Base-by-base conservation (phyloP, 2,329 filamentous ascomycete species). In the Fusarium sulawesiense region DNA sequence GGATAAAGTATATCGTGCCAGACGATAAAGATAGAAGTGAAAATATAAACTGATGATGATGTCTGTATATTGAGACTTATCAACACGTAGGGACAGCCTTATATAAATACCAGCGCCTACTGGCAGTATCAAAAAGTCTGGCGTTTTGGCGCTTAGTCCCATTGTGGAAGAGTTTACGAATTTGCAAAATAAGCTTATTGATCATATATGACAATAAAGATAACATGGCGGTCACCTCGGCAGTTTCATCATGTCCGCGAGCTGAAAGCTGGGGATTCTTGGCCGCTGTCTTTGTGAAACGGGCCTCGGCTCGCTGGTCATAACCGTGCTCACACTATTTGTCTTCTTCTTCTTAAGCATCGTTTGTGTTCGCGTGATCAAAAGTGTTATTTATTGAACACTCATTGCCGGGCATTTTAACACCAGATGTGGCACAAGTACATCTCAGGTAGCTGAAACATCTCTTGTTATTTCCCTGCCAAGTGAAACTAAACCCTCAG, bases 71-170 rank as follows among this genome's bases (percentile, higher is more conserved):
- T 11, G n/a, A 8, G 46, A 48, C 3, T 12, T 21, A 1, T 16
- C 8, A 30, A 21, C 9, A 21, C 6, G 7, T 30, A 4, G 13
- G 3, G 27, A 12, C n/a, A 21, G 3, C 13, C 13, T 48, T 48
- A 32, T 32, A 48, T 48, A 48, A 9, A 30, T 30, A 48, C 11
- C 2, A 16, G 27, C 1, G 6, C 8, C 13, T 14, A 14, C n/a
- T 21, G 1, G 6, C 8, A 14, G 8, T 4, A 12, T 32, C 0
- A 48, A 13, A 2, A 6, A 6, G 4, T 48, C 13, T 16, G 4
- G 3, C 21, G 27, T 3, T 16, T 21, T 16, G 13, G 27, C n/a
- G 6, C 6, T 48, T 48, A 21, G 27, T 32, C 46, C 27, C 4
- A 32, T 18, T 18, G 8, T 7, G 46, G 46, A 14, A 48, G 16